Evolutionary conservation across 2,329 filamentous ascomycete species (phyloP).

Genomic region (Venturia aucupariae): DNA sequence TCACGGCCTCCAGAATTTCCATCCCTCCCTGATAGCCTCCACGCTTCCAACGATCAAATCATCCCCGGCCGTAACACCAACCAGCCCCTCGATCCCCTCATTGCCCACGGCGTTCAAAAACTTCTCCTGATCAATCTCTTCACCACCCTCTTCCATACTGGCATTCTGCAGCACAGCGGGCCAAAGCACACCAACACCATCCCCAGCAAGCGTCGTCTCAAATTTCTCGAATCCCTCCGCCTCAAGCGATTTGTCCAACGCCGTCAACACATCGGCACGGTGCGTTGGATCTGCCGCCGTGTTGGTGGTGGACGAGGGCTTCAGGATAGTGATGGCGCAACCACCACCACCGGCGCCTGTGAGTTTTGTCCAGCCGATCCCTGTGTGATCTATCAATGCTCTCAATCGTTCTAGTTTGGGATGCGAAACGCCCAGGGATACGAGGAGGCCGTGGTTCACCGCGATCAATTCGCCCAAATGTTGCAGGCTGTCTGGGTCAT

Average conservation of each 20-base stretch:
- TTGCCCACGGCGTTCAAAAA: conserved; percentile 77
- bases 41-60: conserved; percentile 21
- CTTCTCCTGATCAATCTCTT: conserved; percentile 86
- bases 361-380: conserved; percentile 93
- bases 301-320: conserved; percentile 41
- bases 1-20: conserved; percentile 70
- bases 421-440: conserved; percentile 89
- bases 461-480: conserved; percentile 80
- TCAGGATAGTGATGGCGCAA: conserved; percentile 85
- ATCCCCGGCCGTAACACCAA: conserved; percentile 59
- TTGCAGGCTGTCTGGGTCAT: conserved; percentile 54
- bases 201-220: conserved; percentile 80
- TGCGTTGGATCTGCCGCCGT: conserved; percentile 14
- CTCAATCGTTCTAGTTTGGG: conserved; percentile 85
- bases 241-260: conserved; percentile 52
- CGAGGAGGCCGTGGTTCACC: conserved; percentile 86
- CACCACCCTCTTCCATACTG: conserved; percentile 69
- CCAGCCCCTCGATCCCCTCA: conserved; percentile 77
- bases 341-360: conserved; percentile 93
- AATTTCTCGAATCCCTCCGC: conserved; percentile 68
- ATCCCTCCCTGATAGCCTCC: conserved; percentile 51
- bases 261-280: conserved; percentile 38
- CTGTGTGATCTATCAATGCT: conserved; percentile 72
- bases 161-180: conserved; percentile 85
- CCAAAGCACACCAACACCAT: conserved; percentile 90